A percentile compares a stretch with the other conserved stretches of the same genome.
These are phyloP conservation scores for Lineolata rhizophorae DNA, from an alignment of 495 filamentous ascomycete genomes.

Conservation along the genomic window DNA sequence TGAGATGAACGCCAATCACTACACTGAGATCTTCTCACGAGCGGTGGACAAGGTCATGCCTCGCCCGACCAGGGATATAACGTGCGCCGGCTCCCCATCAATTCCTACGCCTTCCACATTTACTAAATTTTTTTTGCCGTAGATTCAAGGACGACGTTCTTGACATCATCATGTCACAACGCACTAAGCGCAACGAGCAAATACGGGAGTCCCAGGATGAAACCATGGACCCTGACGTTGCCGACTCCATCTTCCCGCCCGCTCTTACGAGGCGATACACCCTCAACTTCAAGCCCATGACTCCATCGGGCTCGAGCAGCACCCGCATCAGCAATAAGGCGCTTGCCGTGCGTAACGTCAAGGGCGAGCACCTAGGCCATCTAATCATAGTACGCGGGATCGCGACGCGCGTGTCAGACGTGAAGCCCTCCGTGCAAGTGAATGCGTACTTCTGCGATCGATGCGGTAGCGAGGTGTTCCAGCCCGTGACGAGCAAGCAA, in stretches of 20 bases:
- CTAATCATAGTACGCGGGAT: constrained; percentile 92
- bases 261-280: constrained; percentile 87
- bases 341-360: constrained; percentile 76
- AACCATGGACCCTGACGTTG: constrained; percentile 31
- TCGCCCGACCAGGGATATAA: constrained; percentile 49
- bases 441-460: constrained; percentile 95
- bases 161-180: constrained; percentile 85
- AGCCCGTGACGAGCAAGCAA: constrained; percentile 79
- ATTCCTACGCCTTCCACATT: no score
- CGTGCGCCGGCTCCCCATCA: no score
- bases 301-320: constrained; percentile 41
- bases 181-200: constrained; percentile 63
- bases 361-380: constrained; percentile 75
- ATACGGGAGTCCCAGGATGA: constrained; percentile 40
- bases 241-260: constrained; percentile 57
- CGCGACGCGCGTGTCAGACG: constrained; percentile 84
- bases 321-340: constrained; percentile 42
- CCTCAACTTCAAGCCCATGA: constrained; percentile 81
- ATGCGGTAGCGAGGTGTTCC: constrained; percentile 93
- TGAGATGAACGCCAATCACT: constrained; percentile 79
- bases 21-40: constrained; percentile 73
- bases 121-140: no score
- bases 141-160: constrained; percentile 95
- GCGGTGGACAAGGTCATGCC: constrained; percentile 81
- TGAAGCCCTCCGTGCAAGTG: constrained; percentile 91